These are phyloP conservation scores for Biscogniauxia mediterranea DNA, from an alignment of 2,329 filamentous ascomycete species.

Conservation along the genomic window DNA sequence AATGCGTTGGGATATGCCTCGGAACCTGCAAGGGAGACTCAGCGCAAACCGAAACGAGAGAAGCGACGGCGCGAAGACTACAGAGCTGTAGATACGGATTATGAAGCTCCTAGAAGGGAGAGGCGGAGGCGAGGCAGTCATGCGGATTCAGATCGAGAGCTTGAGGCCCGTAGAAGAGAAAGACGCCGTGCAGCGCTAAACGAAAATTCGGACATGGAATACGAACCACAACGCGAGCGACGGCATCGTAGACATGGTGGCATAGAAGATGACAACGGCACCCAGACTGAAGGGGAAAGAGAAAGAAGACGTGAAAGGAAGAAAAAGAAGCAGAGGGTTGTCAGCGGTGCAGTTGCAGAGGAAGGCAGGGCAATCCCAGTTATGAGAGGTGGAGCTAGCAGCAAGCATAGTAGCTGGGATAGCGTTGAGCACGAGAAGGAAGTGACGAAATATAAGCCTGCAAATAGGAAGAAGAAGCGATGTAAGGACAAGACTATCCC, in stretches of 20 bases:
- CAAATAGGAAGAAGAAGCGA: conserved; percentile 58
- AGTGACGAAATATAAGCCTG: conserved; percentile 41
- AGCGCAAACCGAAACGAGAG: conserved; percentile 38
- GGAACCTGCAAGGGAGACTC: conserved; percentile 43
- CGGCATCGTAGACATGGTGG: conserved; percentile 15
- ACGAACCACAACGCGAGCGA: conserved; percentile 20
- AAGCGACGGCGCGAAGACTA: conserved; percentile 29
- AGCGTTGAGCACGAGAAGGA: conserved; percentile 49
- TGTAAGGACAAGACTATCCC: conserved; percentile 46
- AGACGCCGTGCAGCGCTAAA: conserved; percentile 19
- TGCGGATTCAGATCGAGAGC: conserved; percentile 18
- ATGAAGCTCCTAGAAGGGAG: conserved; percentile 28
- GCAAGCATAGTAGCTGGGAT: conserved; percentile 44
- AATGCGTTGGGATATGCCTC: conserved; percentile 45
- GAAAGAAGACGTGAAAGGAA: conserved; percentile 36
- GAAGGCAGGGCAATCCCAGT: conserved; percentile 53
- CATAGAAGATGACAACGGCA: conserved; percentile 19
- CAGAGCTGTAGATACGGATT: conserved; percentile 29
- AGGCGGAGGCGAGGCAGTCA: conserved; percentile 15
- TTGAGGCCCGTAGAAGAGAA: conserved; percentile 20
- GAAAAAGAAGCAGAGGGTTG: conserved; percentile 57
- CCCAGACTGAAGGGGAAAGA: conserved; percentile 17
- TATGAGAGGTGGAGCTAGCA: conserved; percentile 41
- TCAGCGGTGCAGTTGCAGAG: conserved; percentile 68
- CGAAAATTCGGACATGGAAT: conserved; percentile 25